Conservation (phyloP, 2,329 filamentous ascomycete species). For the Xylariaceae sp. region DNA sequence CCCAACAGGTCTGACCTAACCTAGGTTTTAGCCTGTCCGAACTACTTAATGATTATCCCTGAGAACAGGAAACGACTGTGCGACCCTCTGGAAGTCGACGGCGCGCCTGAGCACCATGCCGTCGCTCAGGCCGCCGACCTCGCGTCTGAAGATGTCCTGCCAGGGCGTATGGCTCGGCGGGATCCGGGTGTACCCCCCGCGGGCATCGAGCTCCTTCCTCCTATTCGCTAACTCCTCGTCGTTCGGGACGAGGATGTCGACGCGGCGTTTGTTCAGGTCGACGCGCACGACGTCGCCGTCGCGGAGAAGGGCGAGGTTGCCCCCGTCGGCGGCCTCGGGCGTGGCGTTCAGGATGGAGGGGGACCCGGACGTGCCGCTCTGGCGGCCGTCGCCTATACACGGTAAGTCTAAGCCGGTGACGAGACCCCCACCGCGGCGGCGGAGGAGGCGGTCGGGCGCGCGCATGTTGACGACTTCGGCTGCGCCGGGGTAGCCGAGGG, state of each 20-base stretch:
- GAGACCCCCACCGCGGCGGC: slow-evolving; percentile 40
- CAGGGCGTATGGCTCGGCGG: slow-evolving; percentile 43
- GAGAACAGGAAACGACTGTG: slow-evolving; percentile 36
- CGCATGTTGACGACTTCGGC: slow-evolving; percentile 50
- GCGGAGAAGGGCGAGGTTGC: slow-evolving; percentile 45
- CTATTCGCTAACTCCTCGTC: slow-evolving; percentile 38
- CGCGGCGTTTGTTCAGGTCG: slow-evolving; percentile 42
- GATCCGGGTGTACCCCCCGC: slow-evolving; percentile 34
- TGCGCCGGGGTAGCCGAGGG: slow-evolving; percentile 44
- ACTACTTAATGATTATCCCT: slow-evolving; percentile 38
- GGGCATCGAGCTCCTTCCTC: slow-evolving; percentile 32
- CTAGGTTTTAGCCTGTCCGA: not conserved
- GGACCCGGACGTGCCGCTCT: slow-evolving; percentile 50
- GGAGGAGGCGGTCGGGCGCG: slow-evolving; percentile 39
- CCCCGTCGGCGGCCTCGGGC: slow-evolving; percentile 49
- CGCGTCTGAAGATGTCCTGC: slow-evolving; percentile 45
- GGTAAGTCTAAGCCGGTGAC: too few species aligned
- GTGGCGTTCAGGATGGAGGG: slow-evolving; percentile 52
- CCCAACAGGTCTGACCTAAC: not conserved
- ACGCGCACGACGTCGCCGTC: slow-evolving; percentile 47
- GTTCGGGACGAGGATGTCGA: slow-evolving; percentile 42
- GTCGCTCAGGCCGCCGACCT: slow-evolving; percentile 39
- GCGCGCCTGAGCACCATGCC: slow-evolving; percentile 43
- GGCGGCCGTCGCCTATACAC: slow-evolving; percentile 50
- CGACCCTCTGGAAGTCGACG: slow-evolving; percentile 41